Percentiles rank a stretch among this genome's conserved stretches.
Evolutionary conservation across 2,329 filamentous ascomycete species (phyloP).

Genomic region (Aspergillus calidoustus): DNA sequence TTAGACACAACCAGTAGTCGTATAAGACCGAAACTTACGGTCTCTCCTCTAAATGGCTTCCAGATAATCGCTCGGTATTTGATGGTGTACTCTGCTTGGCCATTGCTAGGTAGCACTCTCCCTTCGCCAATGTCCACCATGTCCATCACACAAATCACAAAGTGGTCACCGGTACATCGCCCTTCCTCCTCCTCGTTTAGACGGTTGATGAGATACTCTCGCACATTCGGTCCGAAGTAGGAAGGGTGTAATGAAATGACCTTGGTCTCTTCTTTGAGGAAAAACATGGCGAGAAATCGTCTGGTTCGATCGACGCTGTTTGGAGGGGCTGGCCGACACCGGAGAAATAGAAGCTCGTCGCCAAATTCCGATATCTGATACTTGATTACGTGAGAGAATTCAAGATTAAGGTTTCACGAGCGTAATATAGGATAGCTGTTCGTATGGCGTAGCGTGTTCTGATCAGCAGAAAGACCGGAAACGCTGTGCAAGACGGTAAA

Average conservation of each 20-base stretch:
- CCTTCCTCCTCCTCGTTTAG: conserved; percentile 93
- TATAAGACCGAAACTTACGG: conserved; percentile 63
- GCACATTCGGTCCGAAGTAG: conserved; percentile 93
- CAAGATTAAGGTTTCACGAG: not conserved
- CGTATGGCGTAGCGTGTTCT: not conserved
- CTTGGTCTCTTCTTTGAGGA: conserved; percentile 95
- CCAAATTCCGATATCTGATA: not conserved
- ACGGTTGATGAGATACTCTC: conserved; percentile 86
- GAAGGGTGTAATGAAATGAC: conserved; percentile 94
- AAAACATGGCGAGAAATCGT: conserved; percentile 73
- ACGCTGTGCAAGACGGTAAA: conserved; percentile 12
- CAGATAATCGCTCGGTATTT: conserved; percentile 95
- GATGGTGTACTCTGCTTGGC: conserved; percentile 91
- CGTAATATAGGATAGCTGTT: not conserved
- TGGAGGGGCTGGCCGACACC: not conserved
- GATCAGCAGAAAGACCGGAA: conserved; percentile 6
- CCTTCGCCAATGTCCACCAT: conserved; percentile 93
- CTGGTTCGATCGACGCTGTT: not conserved
- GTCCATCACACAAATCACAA: conserved; percentile 97
- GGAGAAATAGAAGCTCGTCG: not conserved
- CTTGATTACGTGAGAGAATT: not conserved
- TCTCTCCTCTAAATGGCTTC: conserved; percentile 97
- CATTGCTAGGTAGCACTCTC: conserved; percentile 87
- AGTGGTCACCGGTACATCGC: conserved; percentile 92
- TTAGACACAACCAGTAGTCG: conserved; percentile 30